These are phyloP conservation scores for Mayamaea pseudoterrestris DNA, from an alignment of 108 stramenopile genomes.

Conservation along the genomic window DNA sequence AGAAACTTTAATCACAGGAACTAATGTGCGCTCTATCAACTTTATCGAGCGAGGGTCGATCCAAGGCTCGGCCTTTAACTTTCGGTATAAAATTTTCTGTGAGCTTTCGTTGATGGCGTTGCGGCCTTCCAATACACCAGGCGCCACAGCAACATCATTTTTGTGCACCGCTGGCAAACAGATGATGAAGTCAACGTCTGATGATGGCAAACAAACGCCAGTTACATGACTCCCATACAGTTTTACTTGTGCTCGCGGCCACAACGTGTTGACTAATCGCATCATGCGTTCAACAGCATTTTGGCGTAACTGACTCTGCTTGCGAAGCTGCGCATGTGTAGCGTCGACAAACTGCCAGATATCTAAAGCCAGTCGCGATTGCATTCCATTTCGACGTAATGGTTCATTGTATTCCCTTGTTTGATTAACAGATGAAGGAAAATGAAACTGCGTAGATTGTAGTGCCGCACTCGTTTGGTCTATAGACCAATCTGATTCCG, in stretches of 20 bases:
- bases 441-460: too few species aligned
- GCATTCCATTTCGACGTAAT: constrained; percentile 26
- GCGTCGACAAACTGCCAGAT: constrained; percentile 35
- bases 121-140: constrained; percentile 87
- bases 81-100: constrained; percentile 82
- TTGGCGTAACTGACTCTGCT: constrained; percentile 32
- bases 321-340: constrained; percentile 32
- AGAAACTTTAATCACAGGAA: constrained; percentile 74
- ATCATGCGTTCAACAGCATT: constrained; percentile 48
- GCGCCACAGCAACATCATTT: constrained; percentile 76
- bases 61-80: constrained; percentile 80
- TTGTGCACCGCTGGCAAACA: constrained; percentile 89
- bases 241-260: constrained; percentile 77
- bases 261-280: constrained; percentile 50
- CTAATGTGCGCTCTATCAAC: constrained; percentile 65
- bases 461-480: too few species aligned
- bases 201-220: constrained; percentile 74
- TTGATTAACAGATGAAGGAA: too few species aligned
- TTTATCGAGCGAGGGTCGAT: constrained; percentile 76
- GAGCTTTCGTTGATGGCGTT: constrained; percentile 91
- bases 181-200: constrained; percentile 89
- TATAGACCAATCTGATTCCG: too few species aligned
- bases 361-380: constrained; percentile 56
- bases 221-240: constrained; percentile 83
- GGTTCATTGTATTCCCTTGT: too few species aligned